Evolutionary conservation across 208 protist genomes (phyloP), one percentile per base, ranked within the genome.

Genomic region (Naegleria lovaniensis): DNA sequence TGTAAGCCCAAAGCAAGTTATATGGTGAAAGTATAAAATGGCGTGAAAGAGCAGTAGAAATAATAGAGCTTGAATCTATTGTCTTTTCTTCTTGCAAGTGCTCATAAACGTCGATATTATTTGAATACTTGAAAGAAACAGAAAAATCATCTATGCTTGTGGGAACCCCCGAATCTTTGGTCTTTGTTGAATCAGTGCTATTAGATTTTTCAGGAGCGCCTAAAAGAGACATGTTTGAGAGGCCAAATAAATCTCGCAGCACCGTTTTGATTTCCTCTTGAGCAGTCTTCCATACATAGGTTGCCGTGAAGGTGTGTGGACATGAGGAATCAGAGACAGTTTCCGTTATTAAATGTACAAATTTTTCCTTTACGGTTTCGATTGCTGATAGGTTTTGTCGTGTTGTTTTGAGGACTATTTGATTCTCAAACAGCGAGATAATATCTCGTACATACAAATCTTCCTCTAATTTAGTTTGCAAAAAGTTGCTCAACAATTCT

Each of bases 181-280:
- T 40, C 16, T 29, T 58, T 48, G 83, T 16, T 33, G 40, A 51
- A 29, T 33, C 11, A 1, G 2, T 51, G 39, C 36, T n/a, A 51
- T 58, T 11, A 5, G 55, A 58, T 88, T 9, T 33, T 22, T 88
- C 85, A 38, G 11, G 0, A 5, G 0, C 40, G 38, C 43, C 43
- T 15, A 79, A 33, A 36, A 19, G 5, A 36, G 67, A 29, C n/a
- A 79, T 25, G n/a, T 79, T 36, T 7, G 67, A 13, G 19, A 89
- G 9, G 9, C 43, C 85, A 15, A 89, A 67, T 29, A 89, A 16
- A 25, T 89, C 85, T 0, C 59, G 55, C 6, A 89, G 3, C 5
- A 89, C 15, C 5, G 4, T 89, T 15, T 41, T 89, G 9, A 89
- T 51, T 67, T 89, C 85, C 2, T 89, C 48, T 67, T 89, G 85